Conservation (phyloP, 2,329 filamentous ascomycete genomes). For the Aspergillus piperis region DNA sequence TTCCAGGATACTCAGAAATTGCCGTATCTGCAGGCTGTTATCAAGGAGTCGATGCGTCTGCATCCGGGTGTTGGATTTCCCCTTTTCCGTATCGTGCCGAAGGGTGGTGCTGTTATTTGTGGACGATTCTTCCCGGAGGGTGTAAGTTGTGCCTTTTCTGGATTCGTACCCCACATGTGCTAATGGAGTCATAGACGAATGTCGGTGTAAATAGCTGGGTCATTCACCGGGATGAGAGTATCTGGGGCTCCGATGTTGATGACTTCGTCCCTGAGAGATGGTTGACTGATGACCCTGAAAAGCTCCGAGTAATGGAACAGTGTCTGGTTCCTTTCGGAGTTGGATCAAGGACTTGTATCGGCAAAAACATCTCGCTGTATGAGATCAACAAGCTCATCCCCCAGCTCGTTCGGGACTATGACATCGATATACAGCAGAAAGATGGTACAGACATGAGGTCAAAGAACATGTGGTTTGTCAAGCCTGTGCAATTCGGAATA, state of each 20-base stretch:
- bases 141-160: not conserved
- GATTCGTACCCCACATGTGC: not conserved
- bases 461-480: not conserved
- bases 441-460: not conserved
- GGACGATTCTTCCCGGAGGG: conserved; percentile 39
- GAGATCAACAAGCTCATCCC: conserved; percentile 39
- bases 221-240: conserved; percentile 40
- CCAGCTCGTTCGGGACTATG: conserved; percentile 15
- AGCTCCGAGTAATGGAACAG: conserved; percentile 33
- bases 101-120: conserved; percentile 29
- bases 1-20: conserved; percentile 24
- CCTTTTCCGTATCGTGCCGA: conserved; percentile 39
- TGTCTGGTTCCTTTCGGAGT: conserved; percentile 34
- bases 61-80: conserved; percentile 39
- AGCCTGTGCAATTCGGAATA: not conserved
- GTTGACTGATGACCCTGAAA: conserved; percentile 36
- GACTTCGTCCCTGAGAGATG: conserved; percentile 50
- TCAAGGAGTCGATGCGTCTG: conserved; percentile 42
- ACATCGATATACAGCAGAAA: not conserved
- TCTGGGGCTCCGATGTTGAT: conserved; percentile 45
- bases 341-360: conserved; percentile 34
- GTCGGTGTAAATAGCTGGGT: conserved; percentile 50
- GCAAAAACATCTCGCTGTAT: conserved; percentile 36
- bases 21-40: conserved; percentile 37
- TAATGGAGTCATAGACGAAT: conserved; percentile 26